Percentiles rank a stretch among this genome's conserved stretches.
These are phyloP conservation scores for Trichomonas gallinae DNA, from an alignment of 208 protist genomes.

Conservation along the genomic window DNA sequence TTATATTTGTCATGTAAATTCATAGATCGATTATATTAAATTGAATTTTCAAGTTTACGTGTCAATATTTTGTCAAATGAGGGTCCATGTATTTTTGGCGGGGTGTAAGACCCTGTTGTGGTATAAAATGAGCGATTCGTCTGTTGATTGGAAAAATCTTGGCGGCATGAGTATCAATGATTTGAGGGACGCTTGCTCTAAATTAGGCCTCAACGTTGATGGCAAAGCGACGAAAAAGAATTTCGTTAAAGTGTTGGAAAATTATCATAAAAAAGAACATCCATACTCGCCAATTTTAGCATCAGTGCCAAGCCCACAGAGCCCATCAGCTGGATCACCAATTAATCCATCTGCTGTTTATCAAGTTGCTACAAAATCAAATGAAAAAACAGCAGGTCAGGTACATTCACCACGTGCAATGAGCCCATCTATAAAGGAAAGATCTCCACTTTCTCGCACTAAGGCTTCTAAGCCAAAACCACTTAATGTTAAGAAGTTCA, in stretches of 20 bases:
- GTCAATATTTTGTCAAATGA: too few species aligned
- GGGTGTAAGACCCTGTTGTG: too few species aligned
- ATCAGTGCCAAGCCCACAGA: not conserved
- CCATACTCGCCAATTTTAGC: not conserved
- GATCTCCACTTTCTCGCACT: not conserved
- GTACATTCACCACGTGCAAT: not conserved
- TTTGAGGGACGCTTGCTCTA: not conserved
- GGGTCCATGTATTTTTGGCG: too few species aligned
- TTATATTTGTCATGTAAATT: too few species aligned
- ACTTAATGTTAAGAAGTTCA: not conserved
- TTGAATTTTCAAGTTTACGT: too few species aligned
- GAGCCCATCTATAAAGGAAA: not conserved
- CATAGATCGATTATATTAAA: too few species aligned
- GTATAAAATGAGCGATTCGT: not conserved
- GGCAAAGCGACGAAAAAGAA: not conserved
- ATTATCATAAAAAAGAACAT: not conserved
- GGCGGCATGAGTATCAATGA: not conserved
- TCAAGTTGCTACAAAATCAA: not conserved
- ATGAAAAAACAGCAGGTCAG: too few species aligned
- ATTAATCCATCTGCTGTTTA: not conserved
- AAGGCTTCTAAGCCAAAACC: not conserved
- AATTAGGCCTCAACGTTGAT: not conserved
- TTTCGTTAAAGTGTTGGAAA: not conserved
- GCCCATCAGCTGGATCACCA: not conserved
- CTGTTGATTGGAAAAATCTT: not conserved